Percentiles rank a stretch among this genome's conserved stretches.
phyloP scores from a whole-genome alignment of 2,329 filamentous ascomycete species.

The Falciphora oryzae region DNA sequence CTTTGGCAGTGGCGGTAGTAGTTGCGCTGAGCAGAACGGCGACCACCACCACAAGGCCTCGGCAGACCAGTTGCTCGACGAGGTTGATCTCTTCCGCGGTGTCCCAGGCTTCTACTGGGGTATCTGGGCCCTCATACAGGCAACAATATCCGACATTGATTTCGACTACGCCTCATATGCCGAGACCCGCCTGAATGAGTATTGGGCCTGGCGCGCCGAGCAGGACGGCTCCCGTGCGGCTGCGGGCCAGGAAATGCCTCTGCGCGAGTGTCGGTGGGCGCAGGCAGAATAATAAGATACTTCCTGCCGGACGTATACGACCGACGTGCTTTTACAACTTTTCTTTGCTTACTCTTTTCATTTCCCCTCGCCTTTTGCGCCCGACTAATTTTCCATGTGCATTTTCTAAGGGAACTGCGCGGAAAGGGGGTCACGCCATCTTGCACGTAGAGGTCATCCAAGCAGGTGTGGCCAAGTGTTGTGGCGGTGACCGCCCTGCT shows the following conservation, averaged over 20 bases:
- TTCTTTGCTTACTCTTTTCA: background rate
- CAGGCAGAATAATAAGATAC: constrained; percentile 32
- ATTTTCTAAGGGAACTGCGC: no score
- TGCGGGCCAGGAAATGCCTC: constrained; percentile 53
- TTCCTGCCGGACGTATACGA: no score
- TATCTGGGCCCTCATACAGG: constrained; percentile 93
- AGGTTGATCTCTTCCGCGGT: constrained; percentile 83
- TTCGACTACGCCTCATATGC: constrained; percentile 96
- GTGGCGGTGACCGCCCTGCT: no score
- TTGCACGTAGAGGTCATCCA: no score
- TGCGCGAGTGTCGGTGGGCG: constrained; percentile 78
- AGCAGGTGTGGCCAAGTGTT: no score
- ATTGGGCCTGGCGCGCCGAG: constrained; percentile 86
- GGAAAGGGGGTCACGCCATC: no score
- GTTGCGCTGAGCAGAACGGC: background rate
- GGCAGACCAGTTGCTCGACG: constrained; percentile 61
- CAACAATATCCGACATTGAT: constrained; percentile 88
- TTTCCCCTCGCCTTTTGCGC: background rate
- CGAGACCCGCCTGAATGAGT: constrained; percentile 79
- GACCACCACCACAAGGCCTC: constrained; percentile 38
- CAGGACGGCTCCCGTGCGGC: constrained; percentile 52
- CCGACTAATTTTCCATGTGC: no score
- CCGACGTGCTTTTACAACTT: background rate
- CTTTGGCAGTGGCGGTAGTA: constrained; percentile 40
- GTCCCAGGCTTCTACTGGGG: constrained; percentile 90